A percentile compares a stretch with the other conserved stretches of the same genome.
Conservation (phyloP, 352 stramenopile genomes). For the Phytopythium cucurbitacearum region DNA sequence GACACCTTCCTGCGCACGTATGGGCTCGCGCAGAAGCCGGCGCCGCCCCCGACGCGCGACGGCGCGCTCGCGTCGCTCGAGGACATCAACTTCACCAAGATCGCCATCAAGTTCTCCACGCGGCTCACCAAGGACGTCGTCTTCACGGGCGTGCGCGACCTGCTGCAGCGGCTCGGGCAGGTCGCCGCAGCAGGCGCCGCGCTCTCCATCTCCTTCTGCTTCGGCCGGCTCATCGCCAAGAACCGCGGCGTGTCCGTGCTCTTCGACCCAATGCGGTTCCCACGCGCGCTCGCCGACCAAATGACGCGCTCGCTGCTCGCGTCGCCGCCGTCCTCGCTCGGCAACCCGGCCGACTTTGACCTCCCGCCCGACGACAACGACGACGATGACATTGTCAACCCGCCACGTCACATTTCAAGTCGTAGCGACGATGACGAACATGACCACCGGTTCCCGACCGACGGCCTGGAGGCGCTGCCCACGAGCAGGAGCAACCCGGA, state of each 20-base stretch:
- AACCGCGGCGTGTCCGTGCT: conserved; percentile 65
- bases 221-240: conserved; percentile 70
- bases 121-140: conserved; percentile 74
- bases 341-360: conserved; percentile 59
- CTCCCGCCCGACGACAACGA: conserved; percentile 37
- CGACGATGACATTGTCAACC: conserved; percentile 15
- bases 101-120: conserved; percentile 77
- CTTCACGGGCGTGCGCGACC: conserved; percentile 58
- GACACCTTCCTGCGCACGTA: conserved; percentile 71
- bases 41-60: conserved; percentile 4
- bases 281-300: conserved; percentile 47
- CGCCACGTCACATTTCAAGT: background rate
- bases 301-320: conserved; percentile 55
- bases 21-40: conserved; percentile 43
- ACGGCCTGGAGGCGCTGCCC: conserved; percentile 32
- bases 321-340: conserved; percentile 31
- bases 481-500: conserved; percentile 50
- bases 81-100: conserved; percentile 81
- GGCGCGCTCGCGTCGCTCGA: conserved; percentile 48
- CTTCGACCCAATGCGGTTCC: conserved; percentile 65
- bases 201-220: conserved; percentile 66
- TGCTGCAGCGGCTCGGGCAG: conserved; percentile 73
- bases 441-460: conserved; percentile 17
- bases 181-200: conserved; percentile 41
- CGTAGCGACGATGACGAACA: too few species aligned